Conservation (phyloP, 768 basidiomycete species). For the Chlorophyllum brunneum region DNA sequence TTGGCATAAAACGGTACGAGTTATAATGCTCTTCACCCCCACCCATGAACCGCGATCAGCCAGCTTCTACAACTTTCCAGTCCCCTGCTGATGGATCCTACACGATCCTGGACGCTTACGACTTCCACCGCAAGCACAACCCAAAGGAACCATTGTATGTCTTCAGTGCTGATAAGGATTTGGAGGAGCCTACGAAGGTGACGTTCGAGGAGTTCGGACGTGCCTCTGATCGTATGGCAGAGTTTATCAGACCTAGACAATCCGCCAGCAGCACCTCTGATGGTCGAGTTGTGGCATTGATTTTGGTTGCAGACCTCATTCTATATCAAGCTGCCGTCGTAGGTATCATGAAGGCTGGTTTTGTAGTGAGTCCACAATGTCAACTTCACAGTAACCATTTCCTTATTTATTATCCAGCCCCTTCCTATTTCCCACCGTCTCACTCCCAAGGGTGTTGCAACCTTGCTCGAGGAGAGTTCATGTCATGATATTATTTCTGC, state of each 20-base stretch:
- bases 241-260: constrained; percentile 31
- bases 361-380: constrained; percentile 24
- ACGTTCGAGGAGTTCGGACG: constrained; percentile 40
- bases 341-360: constrained; percentile 34
- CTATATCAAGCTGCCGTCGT: constrained; percentile 38
- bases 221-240: constrained; percentile 40
- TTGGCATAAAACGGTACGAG: too few relatives aligned
- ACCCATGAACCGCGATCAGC: too few relatives aligned
- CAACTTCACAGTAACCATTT: background rate
- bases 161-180: constrained; percentile 21
- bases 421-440: constrained; percentile 38
- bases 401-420: constrained; percentile 24
- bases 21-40: too few relatives aligned
- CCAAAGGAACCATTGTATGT: constrained; percentile 26
- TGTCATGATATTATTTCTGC: constrained; percentile 37
- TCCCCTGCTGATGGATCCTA: constrained; percentile 31
- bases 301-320: constrained; percentile 30
- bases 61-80: too few relatives aligned
- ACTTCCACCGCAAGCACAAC: constrained; percentile 33
- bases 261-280: too few relatives aligned
- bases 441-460: constrained; percentile 29
- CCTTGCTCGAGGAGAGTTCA: constrained; percentile 32
- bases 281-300: constrained; percentile 32
- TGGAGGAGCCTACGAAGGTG: constrained; percentile 23
- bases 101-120: constrained; percentile 27